phyloP scores from a whole-genome alignment of 179 eudicot species.

The Camellia oleifera region DNA sequence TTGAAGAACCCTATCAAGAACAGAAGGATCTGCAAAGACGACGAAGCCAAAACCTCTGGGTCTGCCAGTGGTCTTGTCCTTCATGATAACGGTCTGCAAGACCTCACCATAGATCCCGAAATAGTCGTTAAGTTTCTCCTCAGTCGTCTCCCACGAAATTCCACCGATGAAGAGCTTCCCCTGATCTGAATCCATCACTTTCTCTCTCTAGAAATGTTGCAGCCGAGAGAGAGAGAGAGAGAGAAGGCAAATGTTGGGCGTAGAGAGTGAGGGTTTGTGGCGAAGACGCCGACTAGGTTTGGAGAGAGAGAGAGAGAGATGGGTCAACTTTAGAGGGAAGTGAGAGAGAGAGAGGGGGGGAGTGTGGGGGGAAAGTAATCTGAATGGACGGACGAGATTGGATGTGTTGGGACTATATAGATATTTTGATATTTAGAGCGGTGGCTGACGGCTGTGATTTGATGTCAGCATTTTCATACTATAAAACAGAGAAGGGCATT shows the following conservation, averaged over 20 bases:
- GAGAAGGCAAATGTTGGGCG: no score
- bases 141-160: constrained; percentile 82
- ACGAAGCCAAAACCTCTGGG: constrained; percentile 91
- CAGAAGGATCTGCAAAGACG: constrained; percentile 69
- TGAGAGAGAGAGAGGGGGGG: background rate
- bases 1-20: constrained; percentile 61
- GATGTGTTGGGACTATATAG: background rate
- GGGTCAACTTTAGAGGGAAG: background rate
- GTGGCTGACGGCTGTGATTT: background rate
- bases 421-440: background rate
- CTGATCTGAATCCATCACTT: constrained; percentile 71
- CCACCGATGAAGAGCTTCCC: constrained; percentile 89
- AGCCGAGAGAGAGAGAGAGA: background rate
- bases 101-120: constrained; percentile 72
- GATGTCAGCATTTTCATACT: background rate
- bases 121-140: constrained; percentile 62
- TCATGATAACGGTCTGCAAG: constrained; percentile 61
- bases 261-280: constrained; percentile 1
- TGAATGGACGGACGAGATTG: constrained; percentile 10
- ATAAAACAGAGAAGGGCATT: no score
- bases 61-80: constrained; percentile 57
- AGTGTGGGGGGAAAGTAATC: background rate
- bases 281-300: constrained; percentile 6
- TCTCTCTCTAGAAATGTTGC: background rate
- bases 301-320: background rate